Evolutionary conservation across 345 rosid species (phyloP), one percentile per base, ranked within the genome.

Genomic region (Mangifera indica): DNA sequence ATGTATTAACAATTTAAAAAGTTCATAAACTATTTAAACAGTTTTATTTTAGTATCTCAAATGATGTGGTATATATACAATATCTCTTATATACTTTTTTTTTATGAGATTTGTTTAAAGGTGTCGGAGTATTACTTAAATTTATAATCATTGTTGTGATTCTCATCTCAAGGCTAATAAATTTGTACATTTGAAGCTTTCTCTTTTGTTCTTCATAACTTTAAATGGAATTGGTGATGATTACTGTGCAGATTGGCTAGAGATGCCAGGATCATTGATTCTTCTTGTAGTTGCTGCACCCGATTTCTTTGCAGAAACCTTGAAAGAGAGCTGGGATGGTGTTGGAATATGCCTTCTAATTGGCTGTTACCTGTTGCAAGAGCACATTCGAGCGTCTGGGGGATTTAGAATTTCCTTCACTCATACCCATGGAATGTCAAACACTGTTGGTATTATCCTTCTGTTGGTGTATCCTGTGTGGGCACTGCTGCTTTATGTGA

Each of bases 331-430:
- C 81, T 84, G 86, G 91, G 77, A 87, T 10, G 93, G 97, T 1
- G 89, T 86, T 55, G 42, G 71, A 2, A 85, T 91, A 63, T 88
- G 99, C 74, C 96, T 92, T 29, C 0, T 80, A 60, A 89, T 95
- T 1, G 98, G 89, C 34, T 92, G 98, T 69, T 95, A 91, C 86
- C 83, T 92, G 8, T 74, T 95, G 69, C 99, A 95, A 76, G 93
- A 95, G 74, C 97, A 95, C 83, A 85, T 95, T 18, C 86, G 93
- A 54, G 97, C 99, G 21, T 81, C 98, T 3, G 99, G 93, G 12
- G 99, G 99, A 59, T 87, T 95, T 89, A 85, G 91, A 62, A 89
- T 91, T 61, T 80, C 97, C 12, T 87, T 95, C 48, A 92, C 92
- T 7, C 86, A 83, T 49, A 67, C 81, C 69, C 73, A 91, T 63